Evolutionary conservation across 2,329 filamentous ascomycete species (phyloP).

Genomic region (Penicillium sp.): DNA sequence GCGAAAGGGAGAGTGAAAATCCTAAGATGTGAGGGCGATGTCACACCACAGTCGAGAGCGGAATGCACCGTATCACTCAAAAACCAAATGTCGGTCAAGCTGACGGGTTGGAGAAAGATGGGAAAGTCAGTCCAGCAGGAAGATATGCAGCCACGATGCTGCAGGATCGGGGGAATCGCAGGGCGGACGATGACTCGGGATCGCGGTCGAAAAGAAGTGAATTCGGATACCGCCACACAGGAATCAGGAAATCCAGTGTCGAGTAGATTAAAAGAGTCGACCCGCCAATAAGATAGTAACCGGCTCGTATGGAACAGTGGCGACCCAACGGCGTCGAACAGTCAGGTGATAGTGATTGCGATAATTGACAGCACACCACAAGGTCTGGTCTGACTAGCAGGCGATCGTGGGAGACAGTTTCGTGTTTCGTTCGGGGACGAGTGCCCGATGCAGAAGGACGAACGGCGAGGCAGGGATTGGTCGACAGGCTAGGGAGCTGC

Average conservation of each 20-base stretch:
- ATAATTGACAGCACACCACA: conserved; percentile 24
- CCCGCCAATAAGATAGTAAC: not conserved
- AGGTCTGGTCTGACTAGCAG: conserved; percentile 13
- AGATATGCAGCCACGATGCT: conserved; percentile 26
- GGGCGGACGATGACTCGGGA: not conserved
- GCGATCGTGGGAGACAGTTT: conserved; percentile 11
- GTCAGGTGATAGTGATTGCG: conserved; percentile 28
- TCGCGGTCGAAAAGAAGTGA: not conserved
- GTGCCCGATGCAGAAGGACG: conserved; percentile 7
- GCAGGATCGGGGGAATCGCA: conserved; percentile 14
- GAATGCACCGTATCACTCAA: conserved; percentile 36
- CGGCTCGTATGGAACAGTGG: conserved; percentile 17
- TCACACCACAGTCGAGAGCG: conserved; percentile 34
- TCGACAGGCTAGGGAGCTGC: conserved; percentile 23
- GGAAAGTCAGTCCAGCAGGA: conserved; percentile 22
- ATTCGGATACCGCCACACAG: not conserved
- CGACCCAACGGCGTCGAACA: conserved; percentile 16
- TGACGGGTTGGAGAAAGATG: conserved; percentile 23
- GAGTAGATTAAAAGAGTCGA: not conserved
- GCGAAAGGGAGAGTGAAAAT: conserved; percentile 16
- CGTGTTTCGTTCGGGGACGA: conserved; percentile 1
- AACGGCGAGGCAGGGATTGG: conserved; percentile 15
- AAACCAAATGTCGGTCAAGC: conserved; percentile 40
- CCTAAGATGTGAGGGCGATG: conserved; percentile 22
- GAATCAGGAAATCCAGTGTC: not conserved